A percentile compares a stretch with the other conserved stretches of the same genome.
Evolutionary conservation across 129 eudicot genomes (phyloP).

Genomic region (Ambrosia artemisiifolia): DNA sequence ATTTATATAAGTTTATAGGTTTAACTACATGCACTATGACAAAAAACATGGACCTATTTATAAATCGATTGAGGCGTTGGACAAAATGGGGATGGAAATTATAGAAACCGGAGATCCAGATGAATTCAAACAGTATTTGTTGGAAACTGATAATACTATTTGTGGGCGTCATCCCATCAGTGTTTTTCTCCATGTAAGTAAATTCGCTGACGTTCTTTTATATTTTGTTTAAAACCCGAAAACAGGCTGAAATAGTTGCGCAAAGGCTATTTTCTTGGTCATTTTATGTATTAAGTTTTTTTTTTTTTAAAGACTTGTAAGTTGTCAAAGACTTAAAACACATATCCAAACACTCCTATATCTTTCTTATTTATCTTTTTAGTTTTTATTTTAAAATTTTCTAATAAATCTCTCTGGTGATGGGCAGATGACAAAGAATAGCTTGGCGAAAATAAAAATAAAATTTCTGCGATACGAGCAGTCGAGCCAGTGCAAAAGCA

Average conservation of each 20-base stretch:
- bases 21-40: constrained; percentile 57
- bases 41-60: constrained; percentile 79
- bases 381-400: neutral
- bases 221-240: neutral
- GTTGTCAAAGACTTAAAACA: too few species aligned
- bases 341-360: too few species aligned
- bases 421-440: constrained; percentile 67
- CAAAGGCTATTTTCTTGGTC: neutral
- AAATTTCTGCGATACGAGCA: constrained; percentile 83
- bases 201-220: neutral
- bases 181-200: constrained; percentile 83
- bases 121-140: constrained; percentile 62
- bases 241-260: neutral
- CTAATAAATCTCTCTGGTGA: constrained; percentile 7
- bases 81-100: constrained; percentile 88
- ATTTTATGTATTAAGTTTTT: too few species aligned
- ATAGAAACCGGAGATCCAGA: constrained; percentile 93
- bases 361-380: too few species aligned
- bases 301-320: too few species aligned
- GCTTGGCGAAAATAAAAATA: constrained; percentile 70
- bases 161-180: constrained; percentile 98
- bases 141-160: constrained; percentile 82
- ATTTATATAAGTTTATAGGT: too few species aligned
- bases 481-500: constrained; percentile 87
- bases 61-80: constrained; percentile 90